Evolutionary conservation across 2,329 filamentous ascomycete species (phyloP).

Genomic region (Ophiostoma montium): DNA sequence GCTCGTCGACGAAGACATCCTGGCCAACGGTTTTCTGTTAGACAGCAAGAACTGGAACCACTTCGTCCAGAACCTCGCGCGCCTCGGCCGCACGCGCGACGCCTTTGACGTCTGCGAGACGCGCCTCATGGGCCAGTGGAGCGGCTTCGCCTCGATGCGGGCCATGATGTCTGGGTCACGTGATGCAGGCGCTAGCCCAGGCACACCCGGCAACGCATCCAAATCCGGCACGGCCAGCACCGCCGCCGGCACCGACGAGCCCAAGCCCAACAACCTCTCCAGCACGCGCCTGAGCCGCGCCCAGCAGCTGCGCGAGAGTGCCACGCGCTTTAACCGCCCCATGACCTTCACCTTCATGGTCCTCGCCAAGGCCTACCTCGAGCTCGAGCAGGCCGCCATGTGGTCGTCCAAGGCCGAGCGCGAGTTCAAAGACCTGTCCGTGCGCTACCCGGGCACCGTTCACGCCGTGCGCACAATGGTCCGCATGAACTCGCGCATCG

Average conservation of each 20-base stretch:
- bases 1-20: constrained; percentile 34
- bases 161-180: not conserved
- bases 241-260: not conserved
- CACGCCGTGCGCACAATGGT: constrained; percentile 23
- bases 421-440: constrained; percentile 25
- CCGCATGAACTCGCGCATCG: constrained; percentile 14
- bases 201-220: too few species aligned
- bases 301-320: constrained; percentile 23
- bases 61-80: constrained; percentile 54
- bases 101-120: constrained; percentile 66
- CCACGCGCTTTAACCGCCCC: constrained; percentile 25
- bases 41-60: constrained; percentile 71
- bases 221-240: too few species aligned
- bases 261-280: not conserved
- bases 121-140: constrained; percentile 65
- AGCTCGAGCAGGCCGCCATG: constrained; percentile 31
- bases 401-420: constrained; percentile 34
- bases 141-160: constrained; percentile 46
- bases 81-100: constrained; percentile 41
- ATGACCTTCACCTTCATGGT: constrained; percentile 31
- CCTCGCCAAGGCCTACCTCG: constrained; percentile 35
- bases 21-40: constrained; percentile 54
- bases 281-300: constrained; percentile 5
- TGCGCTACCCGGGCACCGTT: constrained; percentile 26
- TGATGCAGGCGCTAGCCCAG: too few species aligned